Base-by-base conservation (phyloP, 1,284 basidiomycete genomes). In the Rugiboletus extremiorientalis region DNA sequence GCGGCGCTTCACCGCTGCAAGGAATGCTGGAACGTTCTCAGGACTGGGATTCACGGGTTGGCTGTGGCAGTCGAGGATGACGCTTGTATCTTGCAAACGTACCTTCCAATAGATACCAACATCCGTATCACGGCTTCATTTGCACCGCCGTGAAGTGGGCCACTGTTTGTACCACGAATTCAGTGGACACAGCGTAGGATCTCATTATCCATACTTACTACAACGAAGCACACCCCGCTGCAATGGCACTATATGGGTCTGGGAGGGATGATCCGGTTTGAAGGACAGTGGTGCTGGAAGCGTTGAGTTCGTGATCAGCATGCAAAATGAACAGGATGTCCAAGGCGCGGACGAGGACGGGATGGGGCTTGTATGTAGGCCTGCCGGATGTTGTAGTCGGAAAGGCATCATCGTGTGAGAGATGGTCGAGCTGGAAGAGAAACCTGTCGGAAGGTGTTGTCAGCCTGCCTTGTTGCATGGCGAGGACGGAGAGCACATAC, bases 61-160 rank as follows among this genome's bases (percentile, higher is more conserved):
- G 47, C 11, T 47, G 31, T 20, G n/a, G 33, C 6, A 11, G 11
- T 41, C 27, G 14, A 23, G n/a, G 0, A 27, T 33, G 36, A 41
- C 15, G n/a, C 8, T 20, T 4, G 36, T 40, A n/a, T 23, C 14
- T 23, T 30, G 18, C n/a, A 38, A 63, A 30, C 80, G 68, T 60
- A 88, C 88, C 85, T 85, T 64, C 91, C 92, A 60, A 95, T 93
- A 2, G 89, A 86, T 45, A 92, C 82, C 46, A 95, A 77, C 93
- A 95, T 94, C 20, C 92, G 84, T 68, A 95, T 93, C 58, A 94
- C 92, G 15, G 91, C 91, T 73, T 93, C 91, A 63, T 93, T 93
- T 7, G 91, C 92, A 58, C 91, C 91, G 62, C 91, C 89, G 68
- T 93, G 90, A 27, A 93, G 74, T 10, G 92, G 92, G 9, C 93